Percentiles rank a stretch among this genome's conserved stretches.
These are phyloP conservation scores for Chlamydomonas sp. DNA, from an alignment of 139 green algal genomes.

Conservation along the genomic window DNA sequence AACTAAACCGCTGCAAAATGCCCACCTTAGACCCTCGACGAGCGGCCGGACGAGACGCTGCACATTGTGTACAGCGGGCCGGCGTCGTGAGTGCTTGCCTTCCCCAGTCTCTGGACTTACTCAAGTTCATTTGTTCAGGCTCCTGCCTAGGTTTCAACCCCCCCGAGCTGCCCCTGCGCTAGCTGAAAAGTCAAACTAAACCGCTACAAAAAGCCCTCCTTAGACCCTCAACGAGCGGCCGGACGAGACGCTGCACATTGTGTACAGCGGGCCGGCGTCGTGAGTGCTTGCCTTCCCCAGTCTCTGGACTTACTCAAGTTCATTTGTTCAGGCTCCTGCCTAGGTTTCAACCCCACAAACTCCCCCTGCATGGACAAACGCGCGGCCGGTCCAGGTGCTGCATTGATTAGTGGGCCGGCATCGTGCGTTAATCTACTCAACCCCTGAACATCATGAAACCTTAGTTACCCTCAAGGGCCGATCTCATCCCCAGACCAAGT, in stretches of 20 bases:
- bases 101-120: not conserved
- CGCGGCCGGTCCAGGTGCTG: not conserved
- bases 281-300: not conserved
- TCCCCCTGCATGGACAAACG: not conserved
- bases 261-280: slow-evolving; percentile 1
- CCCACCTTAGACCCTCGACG: not conserved
- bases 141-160: not conserved
- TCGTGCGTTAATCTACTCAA: too few species aligned
- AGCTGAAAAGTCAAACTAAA: not conserved
- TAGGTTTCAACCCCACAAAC: not conserved
- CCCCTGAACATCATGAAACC: too few species aligned
- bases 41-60: not conserved
- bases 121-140: not conserved
- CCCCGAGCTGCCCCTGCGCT: not conserved
- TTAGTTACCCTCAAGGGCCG: too few species aligned
- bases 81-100: not conserved
- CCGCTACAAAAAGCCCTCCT: not conserved
- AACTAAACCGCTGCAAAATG: not conserved
- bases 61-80: slow-evolving; percentile 10
- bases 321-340: not conserved
- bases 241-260: slow-evolving; percentile 10
- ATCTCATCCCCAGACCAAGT: too few species aligned
- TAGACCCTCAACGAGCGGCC: not conserved
- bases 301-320: not conserved
- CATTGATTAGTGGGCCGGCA: too few species aligned